Evolutionary conservation across 177 flowering plant species (phyloP).

Genomic region (Tripterygium wilfordii): DNA sequence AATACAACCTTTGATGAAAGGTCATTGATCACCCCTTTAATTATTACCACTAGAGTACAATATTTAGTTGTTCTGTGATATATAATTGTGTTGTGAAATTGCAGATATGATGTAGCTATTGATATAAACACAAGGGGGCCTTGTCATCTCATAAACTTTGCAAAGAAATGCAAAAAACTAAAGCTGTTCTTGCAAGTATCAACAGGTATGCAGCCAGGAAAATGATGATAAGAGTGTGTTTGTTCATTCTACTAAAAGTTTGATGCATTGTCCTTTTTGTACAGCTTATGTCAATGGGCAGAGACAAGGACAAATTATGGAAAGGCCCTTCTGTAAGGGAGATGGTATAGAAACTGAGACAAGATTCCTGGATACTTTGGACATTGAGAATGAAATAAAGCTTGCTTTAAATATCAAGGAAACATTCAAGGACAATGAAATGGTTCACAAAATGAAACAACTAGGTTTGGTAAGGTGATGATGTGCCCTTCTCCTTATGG

Average conservation of each 20-base stretch:
- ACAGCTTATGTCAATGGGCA: slow-evolving; percentile 92
- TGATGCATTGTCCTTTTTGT: not conserved
- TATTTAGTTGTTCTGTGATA: not conserved
- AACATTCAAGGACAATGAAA: slow-evolving; percentile 21
- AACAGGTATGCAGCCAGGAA: slow-evolving; percentile 48
- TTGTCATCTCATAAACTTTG: slow-evolving; percentile 53
- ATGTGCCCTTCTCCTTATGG: not conserved
- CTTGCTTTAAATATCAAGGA: slow-evolving; percentile 35
- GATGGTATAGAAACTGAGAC: slow-evolving; percentile 53
- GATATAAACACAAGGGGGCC: slow-evolving; percentile 81
- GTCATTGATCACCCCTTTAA: slow-evolving; percentile 12
- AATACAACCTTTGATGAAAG: slow-evolving; percentile 83
- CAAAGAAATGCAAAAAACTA: slow-evolving; percentile 67
- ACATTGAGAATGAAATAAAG: slow-evolving; percentile 61
- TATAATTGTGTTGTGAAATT: not conserved
- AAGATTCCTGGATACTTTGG: slow-evolving; percentile 30
- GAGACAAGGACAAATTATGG: slow-evolving; percentile 74
- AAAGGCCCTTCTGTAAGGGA: slow-evolving; percentile 64
- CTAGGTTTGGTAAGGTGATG: slow-evolving; percentile 69
- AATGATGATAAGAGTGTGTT: not conserved
- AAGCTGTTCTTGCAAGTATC: slow-evolving; percentile 81
- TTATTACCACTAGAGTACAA: not conserved
- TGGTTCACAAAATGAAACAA: slow-evolving; percentile 63
- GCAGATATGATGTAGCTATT: slow-evolving; percentile 71
- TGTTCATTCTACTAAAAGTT: no score